Evolutionary conservation across 495 filamentous ascomycete genomes (phyloP).

Genomic region (Aspergillus affinis): DNA sequence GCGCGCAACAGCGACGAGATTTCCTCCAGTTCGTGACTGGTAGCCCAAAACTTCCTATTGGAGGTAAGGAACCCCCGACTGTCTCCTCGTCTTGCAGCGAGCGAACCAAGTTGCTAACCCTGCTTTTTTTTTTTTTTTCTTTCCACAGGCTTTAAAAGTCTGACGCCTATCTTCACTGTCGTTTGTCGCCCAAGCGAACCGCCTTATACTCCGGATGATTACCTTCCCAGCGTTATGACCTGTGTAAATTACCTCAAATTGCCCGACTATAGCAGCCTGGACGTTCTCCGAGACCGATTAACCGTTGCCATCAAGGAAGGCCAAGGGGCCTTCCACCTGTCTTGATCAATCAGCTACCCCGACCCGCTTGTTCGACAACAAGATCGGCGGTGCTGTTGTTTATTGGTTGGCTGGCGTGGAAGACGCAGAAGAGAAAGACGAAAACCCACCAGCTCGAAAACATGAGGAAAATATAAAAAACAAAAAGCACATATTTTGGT

Average conservation of each 20-base stretch:
- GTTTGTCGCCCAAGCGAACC: constrained; percentile 97
- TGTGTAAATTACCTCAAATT: constrained; percentile 99
- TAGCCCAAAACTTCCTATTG: constrained; percentile 97
- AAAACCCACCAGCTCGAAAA: constrained; percentile 2
- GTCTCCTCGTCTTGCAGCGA: constrained; percentile 8
- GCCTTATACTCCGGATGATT: constrained; percentile 93
- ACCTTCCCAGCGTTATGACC: constrained; percentile 98
- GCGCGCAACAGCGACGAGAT: constrained; percentile 73
- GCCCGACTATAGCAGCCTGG: constrained; percentile 85
- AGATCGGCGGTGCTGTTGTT: neutral
- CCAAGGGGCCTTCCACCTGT: constrained; percentile 98
- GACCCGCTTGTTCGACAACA: neutral
- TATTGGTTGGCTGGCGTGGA: constrained; percentile 1
- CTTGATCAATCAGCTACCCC: constrained; percentile 42
- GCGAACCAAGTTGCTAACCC: constrained; percentile 23
- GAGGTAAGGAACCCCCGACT: constrained; percentile 59
- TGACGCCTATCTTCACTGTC: constrained; percentile 97
- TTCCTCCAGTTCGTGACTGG: constrained; percentile 98
- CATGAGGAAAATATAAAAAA: neutral
- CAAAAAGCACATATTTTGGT: constrained; percentile 5
- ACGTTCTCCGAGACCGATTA: constrained; percentile 72
- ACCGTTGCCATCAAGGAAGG: constrained; percentile 90
- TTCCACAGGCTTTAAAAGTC: constrained; percentile 81
- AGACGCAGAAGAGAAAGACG: constrained; percentile 5
- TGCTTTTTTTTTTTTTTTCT: constrained; percentile 12